Evolutionary conservation across 2,329 filamentous ascomycete genomes (phyloP).

Genomic region (Colletotrichum karsti): DNA sequence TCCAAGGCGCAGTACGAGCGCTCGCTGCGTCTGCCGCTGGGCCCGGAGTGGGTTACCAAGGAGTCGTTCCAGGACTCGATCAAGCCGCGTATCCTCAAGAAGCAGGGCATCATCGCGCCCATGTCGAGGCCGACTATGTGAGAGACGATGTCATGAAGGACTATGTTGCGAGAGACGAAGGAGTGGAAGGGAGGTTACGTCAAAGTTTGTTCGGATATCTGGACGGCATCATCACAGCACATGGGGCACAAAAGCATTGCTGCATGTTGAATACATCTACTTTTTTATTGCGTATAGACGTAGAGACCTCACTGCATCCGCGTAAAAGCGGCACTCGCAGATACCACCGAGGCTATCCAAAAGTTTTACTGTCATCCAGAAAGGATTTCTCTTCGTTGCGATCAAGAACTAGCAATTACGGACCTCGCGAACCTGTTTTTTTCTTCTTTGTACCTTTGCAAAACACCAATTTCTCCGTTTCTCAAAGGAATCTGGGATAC

Average conservation of each 20-base stretch:
- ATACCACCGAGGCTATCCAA: neutral
- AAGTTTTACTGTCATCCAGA: neutral
- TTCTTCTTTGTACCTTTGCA: slow-evolving; percentile 4
- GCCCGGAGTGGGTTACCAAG: slow-evolving; percentile 97
- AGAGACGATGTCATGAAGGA: neutral
- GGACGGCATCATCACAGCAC: neutral
- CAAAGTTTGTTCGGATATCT: too few relatives aligned
- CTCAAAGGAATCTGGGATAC: neutral
- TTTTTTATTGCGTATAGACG: neutral
- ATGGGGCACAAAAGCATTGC: neutral
- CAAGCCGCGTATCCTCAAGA: slow-evolving; percentile 89
- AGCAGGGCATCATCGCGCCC: slow-evolving; percentile 88
- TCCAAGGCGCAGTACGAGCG: slow-evolving; percentile 89
- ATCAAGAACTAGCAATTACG: neutral
- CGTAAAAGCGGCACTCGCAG: too few relatives aligned
- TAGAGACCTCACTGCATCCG: neutral
- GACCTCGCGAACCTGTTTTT: neutral
- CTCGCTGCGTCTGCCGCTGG: slow-evolving; percentile 84
- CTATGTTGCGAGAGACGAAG: too few relatives aligned
- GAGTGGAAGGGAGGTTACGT: too few relatives aligned
- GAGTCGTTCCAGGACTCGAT: slow-evolving; percentile 89
- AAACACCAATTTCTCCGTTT: slow-evolving; percentile 18
- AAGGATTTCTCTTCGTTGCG: neutral
- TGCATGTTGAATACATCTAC: neutral
- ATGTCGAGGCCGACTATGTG: slow-evolving; percentile 77